Evolutionary conservation across 108 stramenopile species (phyloP).

Genomic region (Cyclotella choctawhatcheeana): DNA sequence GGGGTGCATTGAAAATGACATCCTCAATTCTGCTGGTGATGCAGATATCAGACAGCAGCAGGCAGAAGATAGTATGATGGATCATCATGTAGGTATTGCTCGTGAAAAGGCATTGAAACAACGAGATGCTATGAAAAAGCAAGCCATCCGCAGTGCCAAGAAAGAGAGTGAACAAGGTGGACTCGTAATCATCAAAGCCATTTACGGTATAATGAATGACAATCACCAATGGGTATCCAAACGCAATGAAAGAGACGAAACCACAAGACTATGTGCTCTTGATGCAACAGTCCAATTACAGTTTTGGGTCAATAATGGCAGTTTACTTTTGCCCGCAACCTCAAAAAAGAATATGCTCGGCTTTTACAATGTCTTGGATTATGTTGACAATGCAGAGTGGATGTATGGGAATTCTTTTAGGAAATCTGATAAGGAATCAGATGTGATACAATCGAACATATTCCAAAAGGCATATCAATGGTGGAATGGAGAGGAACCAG

Average conservation of each 20-base stretch:
- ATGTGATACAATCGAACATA: neutral
- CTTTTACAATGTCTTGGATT: conserved; percentile 68
- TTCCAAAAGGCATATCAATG: conserved; percentile 1
- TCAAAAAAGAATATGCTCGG: conserved; percentile 79
- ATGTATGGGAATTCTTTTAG: neutral
- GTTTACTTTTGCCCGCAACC: conserved; percentile 54
- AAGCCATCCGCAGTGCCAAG: conserved; percentile 23
- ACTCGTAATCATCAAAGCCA: conserved; percentile 47
- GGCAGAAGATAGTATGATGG: neutral
- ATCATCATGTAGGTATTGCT: conserved; percentile 18
- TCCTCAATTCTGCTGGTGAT: neutral
- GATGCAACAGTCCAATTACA: conserved; percentile 80
- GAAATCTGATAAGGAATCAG: neutral
- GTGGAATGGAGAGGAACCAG: neutral
- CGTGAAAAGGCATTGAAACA: conserved; percentile 35
- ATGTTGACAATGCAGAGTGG: conserved; percentile 31
- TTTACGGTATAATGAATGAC: conserved; percentile 42
- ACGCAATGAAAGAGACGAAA: neutral
- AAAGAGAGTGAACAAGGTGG: conserved; percentile 42
- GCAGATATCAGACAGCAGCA: neutral
- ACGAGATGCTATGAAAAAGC: conserved; percentile 31
- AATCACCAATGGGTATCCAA: conserved; percentile 1
- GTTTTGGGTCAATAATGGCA: conserved; percentile 70
- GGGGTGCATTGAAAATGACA: conserved; percentile 1
- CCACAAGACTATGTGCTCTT: conserved; percentile 21